Base-by-base conservation (phyloP, 2,329 filamentous ascomycete genomes). In the Volutella citrinella region DNA sequence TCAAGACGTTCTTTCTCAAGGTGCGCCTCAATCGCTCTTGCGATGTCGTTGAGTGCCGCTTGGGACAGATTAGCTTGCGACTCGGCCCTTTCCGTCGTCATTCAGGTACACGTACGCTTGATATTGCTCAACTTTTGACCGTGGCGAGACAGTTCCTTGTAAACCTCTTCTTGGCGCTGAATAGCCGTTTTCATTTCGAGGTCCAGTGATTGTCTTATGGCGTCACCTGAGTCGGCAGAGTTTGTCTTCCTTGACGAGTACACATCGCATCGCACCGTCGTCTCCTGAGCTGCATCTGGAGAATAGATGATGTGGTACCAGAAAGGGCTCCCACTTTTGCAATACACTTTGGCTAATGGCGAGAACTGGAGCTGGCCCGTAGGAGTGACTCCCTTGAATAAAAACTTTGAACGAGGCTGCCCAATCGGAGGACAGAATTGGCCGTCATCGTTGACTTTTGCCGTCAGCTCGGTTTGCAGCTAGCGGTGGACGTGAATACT, bases 301-400 rank as follows among this genome's bases (percentile, higher is more conserved):
- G 19, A 30, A 13, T 26, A 35, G n/a, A 34, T 38, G 7, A 42
- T 15, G 12, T 43, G 41, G 19, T 36, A 43, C 41, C 41, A 43
- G 14, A 38, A 28, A 10, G 29, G 31, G n/a, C 32, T 38, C 8
- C 30, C 27, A 6, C 16, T 11, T 18, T 35, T 29, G 11, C 15
- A 24, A 19, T 36, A 32, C 3, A 36, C 22, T 4, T 25, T 19
- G 5, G 33, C 36, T 5, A 36, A 17, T 13, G 33, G 38, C 9
- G 30, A 36, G 27, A 32, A 36, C 3, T 27, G 15, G 3, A 36
- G 16, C 11, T 33, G 20, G 12, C 19, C 11, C n/a, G 15, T 21
- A 7, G 12, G 10, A 8, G 20, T 8, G 7, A 22, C 13, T 5
- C 14, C 15, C 10, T 20, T 6, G 25, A 19, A n/a, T 8, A 11